Evolutionary conservation across 257 asterid genomes (phyloP).

Genomic region (Ophiorrhiza pumila): DNA sequence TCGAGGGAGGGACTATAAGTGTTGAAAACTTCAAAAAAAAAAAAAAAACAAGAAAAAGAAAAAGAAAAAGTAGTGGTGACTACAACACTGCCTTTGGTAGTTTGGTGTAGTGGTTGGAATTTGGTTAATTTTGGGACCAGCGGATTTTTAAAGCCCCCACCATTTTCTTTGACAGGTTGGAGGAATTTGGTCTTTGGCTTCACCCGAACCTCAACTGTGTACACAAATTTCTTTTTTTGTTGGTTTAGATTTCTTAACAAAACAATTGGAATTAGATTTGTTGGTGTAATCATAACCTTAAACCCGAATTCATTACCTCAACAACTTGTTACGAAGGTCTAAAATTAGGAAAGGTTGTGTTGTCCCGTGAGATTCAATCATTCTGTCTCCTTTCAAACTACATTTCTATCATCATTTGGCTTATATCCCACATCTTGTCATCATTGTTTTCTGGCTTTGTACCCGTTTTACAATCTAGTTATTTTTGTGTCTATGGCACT

Average conservation of each 20-base stretch:
- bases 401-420: background rate
- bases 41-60: background rate
- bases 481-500: too few relatives aligned
- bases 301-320: background rate
- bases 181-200: slow-evolving; percentile 26
- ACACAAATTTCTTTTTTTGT: background rate
- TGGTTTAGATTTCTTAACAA: too few relatives aligned
- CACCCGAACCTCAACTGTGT: background rate
- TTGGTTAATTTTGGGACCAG: slow-evolving; percentile 44
- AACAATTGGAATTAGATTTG: too few relatives aligned
- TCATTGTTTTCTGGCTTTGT: too few relatives aligned
- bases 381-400: background rate
- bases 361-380: background rate
- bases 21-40: background rate
- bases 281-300: background rate
- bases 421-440: background rate
- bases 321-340: background rate
- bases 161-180: slow-evolving; percentile 58
- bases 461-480: too few relatives aligned
- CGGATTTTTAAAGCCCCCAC: slow-evolving; percentile 26
- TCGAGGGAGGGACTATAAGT: background rate
- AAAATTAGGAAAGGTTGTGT: background rate
- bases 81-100: too few relatives aligned
- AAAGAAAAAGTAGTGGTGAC: background rate
- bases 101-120: slow-evolving; percentile 45